Evolutionary conservation across 208 protist species (phyloP).

Genomic region (Crithidia expoeki): DNA sequence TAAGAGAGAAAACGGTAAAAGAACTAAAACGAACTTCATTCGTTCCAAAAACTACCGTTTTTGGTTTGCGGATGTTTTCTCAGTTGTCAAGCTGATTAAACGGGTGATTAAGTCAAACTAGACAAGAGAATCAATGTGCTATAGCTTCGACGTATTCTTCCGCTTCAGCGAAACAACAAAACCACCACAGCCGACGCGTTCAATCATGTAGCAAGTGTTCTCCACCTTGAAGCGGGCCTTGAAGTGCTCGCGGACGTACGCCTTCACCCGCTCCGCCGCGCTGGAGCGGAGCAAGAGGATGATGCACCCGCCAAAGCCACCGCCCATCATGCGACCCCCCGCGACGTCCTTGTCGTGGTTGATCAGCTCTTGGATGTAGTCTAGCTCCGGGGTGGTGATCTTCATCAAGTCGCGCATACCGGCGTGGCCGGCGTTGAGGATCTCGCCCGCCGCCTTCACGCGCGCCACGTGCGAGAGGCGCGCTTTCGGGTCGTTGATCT

Average conservation of each 20-base stretch:
- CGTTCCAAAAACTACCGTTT: not conserved
- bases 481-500: constrained; percentile 38
- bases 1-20: not conserved
- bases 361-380: constrained; percentile 72
- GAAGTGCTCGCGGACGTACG: constrained; percentile 56
- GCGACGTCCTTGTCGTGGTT: constrained; percentile 67
- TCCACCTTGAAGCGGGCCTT: constrained; percentile 54
- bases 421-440: constrained; percentile 73
- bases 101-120: not conserved
- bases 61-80: not conserved
- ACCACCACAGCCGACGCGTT: constrained; percentile 49
- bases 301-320: constrained; percentile 91
- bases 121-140: not conserved
- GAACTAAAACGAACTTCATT: not conserved
- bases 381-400: constrained; percentile 80
- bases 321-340: constrained; percentile 89
- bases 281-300: constrained; percentile 62
- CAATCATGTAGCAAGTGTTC: constrained; percentile 60
- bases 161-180: constrained; percentile 52
- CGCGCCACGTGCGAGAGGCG: constrained; percentile 51
- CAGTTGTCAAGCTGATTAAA: not conserved
- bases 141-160: constrained; percentile 15
- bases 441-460: constrained; percentile 46
- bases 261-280: constrained; percentile 54
- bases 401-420: constrained; percentile 79